Percentiles rank a stretch among this genome's conserved stretches.
Conservation (phyloP, 225 moss, liverwort and hornwort species). For the Neckera pumila region DNA sequence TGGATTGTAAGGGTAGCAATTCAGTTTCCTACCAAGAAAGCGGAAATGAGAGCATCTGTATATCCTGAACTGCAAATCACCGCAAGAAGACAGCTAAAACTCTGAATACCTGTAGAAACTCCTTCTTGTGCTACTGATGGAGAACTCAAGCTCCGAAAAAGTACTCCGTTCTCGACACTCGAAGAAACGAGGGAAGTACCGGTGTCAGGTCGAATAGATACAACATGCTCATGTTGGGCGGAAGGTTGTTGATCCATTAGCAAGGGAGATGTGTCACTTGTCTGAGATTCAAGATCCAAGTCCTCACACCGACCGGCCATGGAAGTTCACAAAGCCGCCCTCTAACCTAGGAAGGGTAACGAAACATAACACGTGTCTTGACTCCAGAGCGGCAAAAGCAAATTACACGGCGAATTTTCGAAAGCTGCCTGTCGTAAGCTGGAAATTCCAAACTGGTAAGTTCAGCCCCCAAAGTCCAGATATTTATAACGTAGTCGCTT, state of each 20-base stretch:
- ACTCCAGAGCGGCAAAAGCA: not conserved
- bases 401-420: not conserved
- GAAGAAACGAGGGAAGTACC: not conserved
- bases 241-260: conserved; percentile 42
- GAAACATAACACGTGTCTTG: conserved; percentile 14
- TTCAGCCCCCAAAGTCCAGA: not conserved
- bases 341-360: conserved; percentile 11
- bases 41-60: not conserved
- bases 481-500: not conserved
- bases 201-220: conserved; percentile 24
- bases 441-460: not conserved
- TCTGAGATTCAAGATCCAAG: conserved; percentile 53
- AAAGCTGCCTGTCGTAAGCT: not conserved
- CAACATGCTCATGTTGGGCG: conserved; percentile 36
- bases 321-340: conserved; percentile 31
- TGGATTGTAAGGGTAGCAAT: not conserved
- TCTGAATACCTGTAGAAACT: conserved; percentile 7
- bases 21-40: not conserved
- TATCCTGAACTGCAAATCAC: not conserved
- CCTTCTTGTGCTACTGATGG: conserved; percentile 10
- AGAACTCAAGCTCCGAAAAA: conserved; percentile 16
- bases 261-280: conserved; percentile 46
- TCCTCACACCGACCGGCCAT: conserved; percentile 53
- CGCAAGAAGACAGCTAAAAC: not conserved
- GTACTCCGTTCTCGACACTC: conserved; percentile 16